phyloP scores from a whole-genome alignment of 2,329 filamentous ascomycete genomes.

The Davidsoniella australis region DNA sequence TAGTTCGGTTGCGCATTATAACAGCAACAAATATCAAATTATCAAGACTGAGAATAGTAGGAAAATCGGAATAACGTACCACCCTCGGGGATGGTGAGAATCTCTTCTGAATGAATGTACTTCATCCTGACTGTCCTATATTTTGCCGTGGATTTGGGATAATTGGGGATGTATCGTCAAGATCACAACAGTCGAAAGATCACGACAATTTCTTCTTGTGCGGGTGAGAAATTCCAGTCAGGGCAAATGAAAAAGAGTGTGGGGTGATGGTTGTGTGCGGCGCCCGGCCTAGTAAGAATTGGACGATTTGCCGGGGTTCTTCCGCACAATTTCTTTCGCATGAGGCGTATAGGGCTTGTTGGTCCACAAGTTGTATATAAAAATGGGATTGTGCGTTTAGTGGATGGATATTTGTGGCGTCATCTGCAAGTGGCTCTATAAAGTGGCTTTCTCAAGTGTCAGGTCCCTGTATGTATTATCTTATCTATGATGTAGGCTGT shows the following conservation, averaged over 20 bases:
- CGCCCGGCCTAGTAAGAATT: conserved; percentile 6
- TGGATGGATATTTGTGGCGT: too few species aligned
- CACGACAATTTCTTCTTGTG: conserved; percentile 24
- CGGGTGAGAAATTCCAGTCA: conserved; percentile 26
- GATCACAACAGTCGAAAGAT: conserved; percentile 18
- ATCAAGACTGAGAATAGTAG: background rate
- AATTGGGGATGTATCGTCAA: conserved; percentile 12
- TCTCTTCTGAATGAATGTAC: conserved; percentile 98
- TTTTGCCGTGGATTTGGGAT: conserved; percentile 20
- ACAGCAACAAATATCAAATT: background rate
- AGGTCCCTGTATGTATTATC: too few species aligned
- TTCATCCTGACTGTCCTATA: conserved; percentile 69
- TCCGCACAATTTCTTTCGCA: conserved; percentile 10
- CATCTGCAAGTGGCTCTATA: too few species aligned
- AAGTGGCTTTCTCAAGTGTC: too few species aligned
- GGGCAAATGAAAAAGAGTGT: conserved; percentile 18
- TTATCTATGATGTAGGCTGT: too few species aligned
- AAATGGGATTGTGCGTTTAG: conserved; percentile 2
- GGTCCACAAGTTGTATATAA: conserved; percentile 7
- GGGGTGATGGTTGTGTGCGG: conserved; percentile 13
- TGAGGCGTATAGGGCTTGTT: conserved; percentile 12
- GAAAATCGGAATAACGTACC: conserved; percentile 44
- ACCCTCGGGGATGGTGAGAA: conserved; percentile 87
- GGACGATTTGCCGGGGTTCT: conserved; percentile 10
- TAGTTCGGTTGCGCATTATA: background rate